Evolutionary conservation across 1,284 basidiomycete species (phyloP).

Genomic region (Moniliella sp.): DNA sequence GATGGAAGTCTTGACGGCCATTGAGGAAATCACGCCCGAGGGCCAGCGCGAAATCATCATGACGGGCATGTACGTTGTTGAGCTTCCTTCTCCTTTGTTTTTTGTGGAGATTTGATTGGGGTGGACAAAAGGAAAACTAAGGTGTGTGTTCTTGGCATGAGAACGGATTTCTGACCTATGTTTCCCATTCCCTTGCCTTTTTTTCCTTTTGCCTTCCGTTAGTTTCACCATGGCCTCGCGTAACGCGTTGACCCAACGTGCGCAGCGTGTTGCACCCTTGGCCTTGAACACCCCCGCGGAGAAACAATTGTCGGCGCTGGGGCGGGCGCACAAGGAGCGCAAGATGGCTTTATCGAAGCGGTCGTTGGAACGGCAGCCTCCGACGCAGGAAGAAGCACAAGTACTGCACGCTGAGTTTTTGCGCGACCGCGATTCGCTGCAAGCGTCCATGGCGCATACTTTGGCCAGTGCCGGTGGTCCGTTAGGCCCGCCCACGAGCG

Average conservation of each 20-base stretch:
- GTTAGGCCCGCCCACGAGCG: no score
- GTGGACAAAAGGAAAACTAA: no score
- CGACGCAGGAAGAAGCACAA: conserved; percentile 29
- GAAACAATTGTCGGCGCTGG: conserved; percentile 24
- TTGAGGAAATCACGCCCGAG: conserved; percentile 22
- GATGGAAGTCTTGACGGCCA: conserved; percentile 33
- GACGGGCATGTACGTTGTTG: no score
- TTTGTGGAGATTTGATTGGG: no score
- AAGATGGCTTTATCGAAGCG: conserved; percentile 17
- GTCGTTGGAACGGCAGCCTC: conserved; percentile 24
- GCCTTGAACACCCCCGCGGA: conserved; percentile 19
- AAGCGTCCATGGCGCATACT: not conserved
- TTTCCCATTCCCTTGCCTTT: no score
- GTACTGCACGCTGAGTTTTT: conserved; percentile 30
- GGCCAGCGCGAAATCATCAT: conserved; percentile 20
- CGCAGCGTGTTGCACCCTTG: conserved; percentile 21
- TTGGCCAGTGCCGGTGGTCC: not conserved
- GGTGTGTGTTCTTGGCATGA: no score
- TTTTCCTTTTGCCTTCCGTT: no score
- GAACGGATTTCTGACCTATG: no score
- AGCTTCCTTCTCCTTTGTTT: no score
- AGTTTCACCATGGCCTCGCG: conserved; percentile 35
- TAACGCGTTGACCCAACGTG: conserved; percentile 13
- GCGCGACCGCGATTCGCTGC: conserved; percentile 6
- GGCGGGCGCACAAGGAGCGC: conserved; percentile 24